phyloP scores from a whole-genome alignment of 495 filamentous ascomycete genomes.

The Penicillium malachiteum region DNA sequence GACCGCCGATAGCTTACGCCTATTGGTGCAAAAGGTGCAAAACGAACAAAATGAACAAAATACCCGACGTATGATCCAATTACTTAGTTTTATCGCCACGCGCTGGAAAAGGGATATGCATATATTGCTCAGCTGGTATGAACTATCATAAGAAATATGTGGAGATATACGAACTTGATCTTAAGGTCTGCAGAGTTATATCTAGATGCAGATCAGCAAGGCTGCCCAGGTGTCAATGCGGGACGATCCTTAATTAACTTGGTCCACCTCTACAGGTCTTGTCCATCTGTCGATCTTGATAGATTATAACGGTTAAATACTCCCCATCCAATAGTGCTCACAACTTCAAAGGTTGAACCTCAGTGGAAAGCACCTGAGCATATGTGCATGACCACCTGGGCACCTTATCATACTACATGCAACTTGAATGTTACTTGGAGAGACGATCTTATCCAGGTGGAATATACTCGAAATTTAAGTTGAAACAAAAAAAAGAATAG shows the following conservation, averaged over 20 bases:
- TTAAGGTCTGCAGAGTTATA: background rate
- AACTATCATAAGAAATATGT: no score
- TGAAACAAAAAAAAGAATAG: background rate
- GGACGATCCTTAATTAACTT: slow-evolving; percentile 2
- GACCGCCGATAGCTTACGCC: slow-evolving; percentile 5
- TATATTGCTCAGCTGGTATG: background rate
- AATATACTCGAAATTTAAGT: background rate
- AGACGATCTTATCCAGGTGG: no score
- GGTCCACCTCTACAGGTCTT: background rate
- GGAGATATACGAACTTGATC: background rate
- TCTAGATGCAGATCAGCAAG: background rate
- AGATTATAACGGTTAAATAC: background rate
- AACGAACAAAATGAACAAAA: background rate
- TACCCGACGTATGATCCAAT: slow-evolving; percentile 7
- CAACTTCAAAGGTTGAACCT: no score
- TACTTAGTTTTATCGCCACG: background rate
- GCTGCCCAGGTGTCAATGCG: background rate
- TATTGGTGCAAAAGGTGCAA: no score
- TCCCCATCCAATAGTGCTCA: background rate
- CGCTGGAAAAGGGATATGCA: background rate
- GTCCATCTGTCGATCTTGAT: background rate
- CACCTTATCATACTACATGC: no score
- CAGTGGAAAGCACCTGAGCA: no score
- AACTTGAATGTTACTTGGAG: no score
- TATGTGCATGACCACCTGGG: no score